These are phyloP conservation scores for Blastobotrys robertii DNA, from an alignment of 805 yeast genomes.

Conservation along the genomic window DNA sequence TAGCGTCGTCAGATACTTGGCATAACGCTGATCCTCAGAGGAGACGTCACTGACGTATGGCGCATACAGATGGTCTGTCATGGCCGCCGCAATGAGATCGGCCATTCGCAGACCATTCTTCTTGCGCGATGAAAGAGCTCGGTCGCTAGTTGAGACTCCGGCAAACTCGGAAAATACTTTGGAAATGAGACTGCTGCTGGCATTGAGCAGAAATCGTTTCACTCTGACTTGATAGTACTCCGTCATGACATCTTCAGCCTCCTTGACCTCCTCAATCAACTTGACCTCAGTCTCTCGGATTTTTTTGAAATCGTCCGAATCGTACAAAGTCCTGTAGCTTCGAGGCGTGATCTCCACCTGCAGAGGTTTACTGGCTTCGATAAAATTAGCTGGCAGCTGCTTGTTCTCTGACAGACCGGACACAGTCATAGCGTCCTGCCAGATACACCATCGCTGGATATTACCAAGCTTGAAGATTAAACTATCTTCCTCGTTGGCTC, in stretches of 20 bases:
- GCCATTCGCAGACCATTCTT: conserved; percentile 22
- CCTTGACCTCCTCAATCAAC: conserved; percentile 3
- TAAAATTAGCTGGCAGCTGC: conserved; percentile 2
- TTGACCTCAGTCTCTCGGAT: conserved; percentile 14
- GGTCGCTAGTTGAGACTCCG: conserved; percentile 11
- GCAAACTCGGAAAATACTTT: conserved; percentile 15
- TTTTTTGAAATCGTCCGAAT: conserved; percentile 11
- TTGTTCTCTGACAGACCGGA: conserved; percentile 5
- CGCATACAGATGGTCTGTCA: conserved; percentile 14
- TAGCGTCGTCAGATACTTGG: conserved; percentile 9
- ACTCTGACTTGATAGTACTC: conserved; percentile 12
- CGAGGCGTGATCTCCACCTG: conserved; percentile 6
- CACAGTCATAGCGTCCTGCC: conserved; percentile 18
- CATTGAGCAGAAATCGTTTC: conserved; percentile 11
- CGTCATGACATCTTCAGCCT: conserved; percentile 5
- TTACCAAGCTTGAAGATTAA: conserved; percentile 16
- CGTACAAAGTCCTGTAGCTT: conserved; percentile 5
- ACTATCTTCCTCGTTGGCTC: neutral
- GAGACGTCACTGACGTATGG: conserved; percentile 6
- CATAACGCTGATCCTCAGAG: conserved; percentile 6
- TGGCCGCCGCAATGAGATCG: conserved; percentile 15
- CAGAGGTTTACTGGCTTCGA: conserved; percentile 16
- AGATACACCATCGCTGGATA: conserved; percentile 21
- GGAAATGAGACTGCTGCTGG: conserved; percentile 8
- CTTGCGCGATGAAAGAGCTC: conserved; percentile 14